Evolutionary conservation across 805 yeast species (phyloP).

Genomic region (Metschnikowia drakensbergensis): DNA sequence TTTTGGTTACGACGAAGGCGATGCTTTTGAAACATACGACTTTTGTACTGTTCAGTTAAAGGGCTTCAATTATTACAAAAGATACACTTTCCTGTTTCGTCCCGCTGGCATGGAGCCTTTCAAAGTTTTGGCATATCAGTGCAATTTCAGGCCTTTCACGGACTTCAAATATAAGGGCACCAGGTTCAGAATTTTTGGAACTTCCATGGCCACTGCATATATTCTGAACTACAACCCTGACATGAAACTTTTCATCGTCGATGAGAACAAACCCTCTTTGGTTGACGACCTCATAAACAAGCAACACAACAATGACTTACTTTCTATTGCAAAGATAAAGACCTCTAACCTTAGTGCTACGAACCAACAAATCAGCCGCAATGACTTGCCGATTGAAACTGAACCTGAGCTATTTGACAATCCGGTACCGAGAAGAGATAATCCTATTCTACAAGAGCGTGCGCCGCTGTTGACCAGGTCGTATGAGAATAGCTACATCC

Average conservation of each 20-base stretch:
- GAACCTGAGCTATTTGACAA: slow-evolving; percentile 19
- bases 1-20: slow-evolving; percentile 17
- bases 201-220: slow-evolving; percentile 30
- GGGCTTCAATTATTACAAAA: slow-evolving; percentile 23
- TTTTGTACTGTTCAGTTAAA: slow-evolving; percentile 34
- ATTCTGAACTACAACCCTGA: slow-evolving; percentile 29
- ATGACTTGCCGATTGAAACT: neutral
- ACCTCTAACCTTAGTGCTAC: neutral
- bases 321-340: slow-evolving; percentile 1
- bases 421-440: slow-evolving; percentile 30
- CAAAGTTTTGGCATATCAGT: slow-evolving; percentile 31
- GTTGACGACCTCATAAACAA: slow-evolving; percentile 34
- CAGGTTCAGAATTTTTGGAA: slow-evolving; percentile 37
- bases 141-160: slow-evolving; percentile 34
- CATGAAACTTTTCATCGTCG: slow-evolving; percentile 32
- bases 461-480: slow-evolving; percentile 5
- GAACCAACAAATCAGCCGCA: neutral
- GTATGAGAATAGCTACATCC: slow-evolving; percentile 17
- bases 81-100: slow-evolving; percentile 29
- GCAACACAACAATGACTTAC: slow-evolving; percentile 7
- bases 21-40: slow-evolving; percentile 29
- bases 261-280: slow-evolving; percentile 32
- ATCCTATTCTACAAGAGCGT: slow-evolving; percentile 21
- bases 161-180: slow-evolving; percentile 37
- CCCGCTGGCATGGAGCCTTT: slow-evolving; percentile 20